Evolutionary conservation across 2,329 filamentous ascomycete genomes (phyloP).

Genomic region (Stenocarpella maydis): DNA sequence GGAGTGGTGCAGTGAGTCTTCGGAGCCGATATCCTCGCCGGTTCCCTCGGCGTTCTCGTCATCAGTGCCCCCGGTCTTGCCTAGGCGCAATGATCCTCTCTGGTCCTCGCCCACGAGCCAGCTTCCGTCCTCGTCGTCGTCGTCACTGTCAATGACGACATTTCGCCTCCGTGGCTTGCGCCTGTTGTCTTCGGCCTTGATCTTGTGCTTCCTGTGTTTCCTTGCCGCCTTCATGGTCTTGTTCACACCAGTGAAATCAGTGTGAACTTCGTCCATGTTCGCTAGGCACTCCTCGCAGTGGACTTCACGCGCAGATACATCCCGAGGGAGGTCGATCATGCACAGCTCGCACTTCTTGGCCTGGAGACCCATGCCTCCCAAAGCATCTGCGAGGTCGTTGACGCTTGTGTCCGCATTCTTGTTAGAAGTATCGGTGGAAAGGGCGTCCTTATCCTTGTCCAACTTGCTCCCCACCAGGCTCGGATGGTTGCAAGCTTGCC

Average conservation of each 20-base stretch:
- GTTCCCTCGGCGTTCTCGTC: constrained; percentile 90
- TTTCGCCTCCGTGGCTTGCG: constrained; percentile 58
- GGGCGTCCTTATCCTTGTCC: constrained; percentile 85
- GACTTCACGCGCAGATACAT: constrained; percentile 54
- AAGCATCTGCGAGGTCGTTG: constrained; percentile 84
- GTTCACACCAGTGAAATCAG: constrained; percentile 51
- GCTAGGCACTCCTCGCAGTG: constrained; percentile 76
- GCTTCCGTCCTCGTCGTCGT: constrained; percentile 73
- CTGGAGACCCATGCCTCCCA: constrained; percentile 83
- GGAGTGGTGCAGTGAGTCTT: constrained; percentile 69
- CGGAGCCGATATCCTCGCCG: constrained; percentile 78
- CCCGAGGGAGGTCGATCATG: constrained; percentile 69
- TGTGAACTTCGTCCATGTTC: constrained; percentile 73
- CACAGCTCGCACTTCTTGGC: constrained; percentile 86
- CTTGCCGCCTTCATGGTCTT: constrained; percentile 49
- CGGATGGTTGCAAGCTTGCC: constrained; percentile 95
- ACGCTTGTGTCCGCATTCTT: constrained; percentile 69
- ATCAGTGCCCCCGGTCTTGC: constrained; percentile 82
- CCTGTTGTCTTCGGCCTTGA: constrained; percentile 44
- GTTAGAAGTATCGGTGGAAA: constrained; percentile 70
- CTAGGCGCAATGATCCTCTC: constrained; percentile 67
- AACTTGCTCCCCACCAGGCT: constrained; percentile 86
- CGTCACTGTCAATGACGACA: constrained; percentile 72
- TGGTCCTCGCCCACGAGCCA: constrained; percentile 81
- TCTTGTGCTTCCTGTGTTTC: constrained; percentile 45